These are phyloP conservation scores for Pleurozium schreberi DNA, from an alignment of 225 moss, liverwort and hornwort species.

Conservation along the genomic window DNA sequence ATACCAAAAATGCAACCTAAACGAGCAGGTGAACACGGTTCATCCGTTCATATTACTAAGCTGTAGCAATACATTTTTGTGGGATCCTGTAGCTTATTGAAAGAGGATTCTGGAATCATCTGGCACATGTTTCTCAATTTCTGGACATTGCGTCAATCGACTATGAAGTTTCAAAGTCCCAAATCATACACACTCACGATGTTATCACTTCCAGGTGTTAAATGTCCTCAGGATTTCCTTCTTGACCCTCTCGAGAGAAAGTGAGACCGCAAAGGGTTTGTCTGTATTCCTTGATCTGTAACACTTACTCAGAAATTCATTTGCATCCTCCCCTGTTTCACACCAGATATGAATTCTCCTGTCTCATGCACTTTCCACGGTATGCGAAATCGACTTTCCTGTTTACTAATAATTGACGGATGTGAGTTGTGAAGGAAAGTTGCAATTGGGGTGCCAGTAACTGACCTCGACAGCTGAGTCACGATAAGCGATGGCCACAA, in stretches of 20 bases:
- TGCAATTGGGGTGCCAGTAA: not conserved
- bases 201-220: not conserved
- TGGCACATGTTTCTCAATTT: not conserved
- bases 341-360: not conserved
- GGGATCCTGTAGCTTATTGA: not conserved
- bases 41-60: not conserved
- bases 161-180: not conserved
- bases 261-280: not conserved
- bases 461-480: conserved; percentile 17
- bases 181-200: not conserved
- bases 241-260: not conserved
- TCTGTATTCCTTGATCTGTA: not conserved
- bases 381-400: not conserved
- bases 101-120: not conserved
- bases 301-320: not conserved
- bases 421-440: not conserved
- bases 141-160: not conserved
- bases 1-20: not conserved
- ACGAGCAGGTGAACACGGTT: not conserved
- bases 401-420: not conserved
- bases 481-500: conserved; percentile 47
- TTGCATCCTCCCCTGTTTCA: not conserved
- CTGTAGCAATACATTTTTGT: too few species aligned
- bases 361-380: too few species aligned
- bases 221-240: not conserved